These are phyloP conservation scores for Neopestalotiopsis sp. DNA, from an alignment of 2,329 filamentous ascomycete genomes.

Conservation along the genomic window DNA sequence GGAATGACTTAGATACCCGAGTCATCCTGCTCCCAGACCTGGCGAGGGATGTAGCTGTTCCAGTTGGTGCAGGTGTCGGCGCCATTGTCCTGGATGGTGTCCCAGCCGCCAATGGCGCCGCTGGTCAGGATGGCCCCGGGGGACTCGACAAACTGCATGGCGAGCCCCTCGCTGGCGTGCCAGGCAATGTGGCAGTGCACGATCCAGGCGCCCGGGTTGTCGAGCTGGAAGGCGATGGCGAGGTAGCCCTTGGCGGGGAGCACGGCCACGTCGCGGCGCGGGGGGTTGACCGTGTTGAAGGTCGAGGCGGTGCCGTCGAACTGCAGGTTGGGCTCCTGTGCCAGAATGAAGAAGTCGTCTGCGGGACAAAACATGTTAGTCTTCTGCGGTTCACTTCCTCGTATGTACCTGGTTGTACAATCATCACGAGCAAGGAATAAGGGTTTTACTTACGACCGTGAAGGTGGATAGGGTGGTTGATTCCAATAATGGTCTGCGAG, in stretches of 20 bases:
- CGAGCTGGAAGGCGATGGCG: constrained; percentile 49
- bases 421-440: too few species aligned
- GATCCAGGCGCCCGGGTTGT: constrained; percentile 56
- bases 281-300: constrained; percentile 45
- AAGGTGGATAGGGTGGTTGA: constrained; percentile 42
- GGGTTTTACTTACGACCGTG: constrained; percentile 24
- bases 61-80: neutral
- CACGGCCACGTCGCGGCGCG: constrained; percentile 49
- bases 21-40: neutral
- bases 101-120: neutral
- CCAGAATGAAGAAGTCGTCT: constrained; percentile 42
- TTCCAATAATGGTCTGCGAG: neutral
- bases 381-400: neutral
- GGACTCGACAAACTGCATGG: constrained; percentile 51
- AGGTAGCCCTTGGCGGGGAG: constrained; percentile 48
- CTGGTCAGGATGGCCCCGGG: neutral
- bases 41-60: neutral
- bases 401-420: too few species aligned
- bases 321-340: constrained; percentile 29
- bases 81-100: neutral
- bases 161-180: constrained; percentile 52
- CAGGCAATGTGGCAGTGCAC: constrained; percentile 42
- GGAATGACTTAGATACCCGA: constrained; percentile 4
- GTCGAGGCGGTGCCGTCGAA: constrained; percentile 26
- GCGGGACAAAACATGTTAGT: constrained; percentile 24